These are phyloP conservation scores for Saturnispora bothae DNA, from an alignment of 805 yeast species.

Conservation along the genomic window DNA sequence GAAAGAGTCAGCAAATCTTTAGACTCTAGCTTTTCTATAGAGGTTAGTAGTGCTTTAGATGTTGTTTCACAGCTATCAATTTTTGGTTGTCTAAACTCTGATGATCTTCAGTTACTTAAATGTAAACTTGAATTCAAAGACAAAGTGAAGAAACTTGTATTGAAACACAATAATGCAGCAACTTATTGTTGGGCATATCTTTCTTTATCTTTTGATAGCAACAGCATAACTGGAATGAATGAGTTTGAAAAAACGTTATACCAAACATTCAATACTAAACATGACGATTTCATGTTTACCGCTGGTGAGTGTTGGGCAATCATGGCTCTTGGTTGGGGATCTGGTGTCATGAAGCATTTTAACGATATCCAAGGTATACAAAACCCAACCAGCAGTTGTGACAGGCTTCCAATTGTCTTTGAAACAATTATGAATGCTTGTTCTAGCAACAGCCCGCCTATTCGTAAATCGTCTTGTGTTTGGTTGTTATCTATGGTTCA, in stretches of 20 bases:
- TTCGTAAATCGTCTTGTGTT: slow-evolving; percentile 69
- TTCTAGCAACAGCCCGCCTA: slow-evolving; percentile 56
- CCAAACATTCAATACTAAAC: slow-evolving; percentile 55
- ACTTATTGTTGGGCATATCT: slow-evolving; percentile 46
- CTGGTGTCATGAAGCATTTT: slow-evolving; percentile 40
- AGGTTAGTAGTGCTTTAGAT: slow-evolving; percentile 27
- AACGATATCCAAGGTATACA: slow-evolving; percentile 55
- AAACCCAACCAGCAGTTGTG: slow-evolving; percentile 18
- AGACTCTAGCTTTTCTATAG: slow-evolving; percentile 13
- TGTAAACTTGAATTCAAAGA: slow-evolving; percentile 22
- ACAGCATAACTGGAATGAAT: slow-evolving; percentile 9
- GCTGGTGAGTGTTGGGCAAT: slow-evolving; percentile 78
- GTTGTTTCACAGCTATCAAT: slow-evolving; percentile 34
- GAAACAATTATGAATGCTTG: slow-evolving; percentile 41
- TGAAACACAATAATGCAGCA: slow-evolving; percentile 44
- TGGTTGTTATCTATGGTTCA: slow-evolving; percentile 80
- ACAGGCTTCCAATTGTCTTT: slow-evolving; percentile 29
- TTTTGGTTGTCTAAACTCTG: slow-evolving; percentile 31
- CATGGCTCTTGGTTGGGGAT: slow-evolving; percentile 66
- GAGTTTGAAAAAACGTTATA: slow-evolving; percentile 36
- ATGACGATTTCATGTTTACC: slow-evolving; percentile 64
- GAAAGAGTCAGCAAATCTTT: slow-evolving; percentile 14
- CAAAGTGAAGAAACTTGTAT: slow-evolving; percentile 30
- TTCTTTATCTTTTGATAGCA: slow-evolving; percentile 28
- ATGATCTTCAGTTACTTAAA: slow-evolving; percentile 13